phyloP scores from a whole-genome alignment of 164 flowering plant genomes.

The Magnolia sinica region DNA sequence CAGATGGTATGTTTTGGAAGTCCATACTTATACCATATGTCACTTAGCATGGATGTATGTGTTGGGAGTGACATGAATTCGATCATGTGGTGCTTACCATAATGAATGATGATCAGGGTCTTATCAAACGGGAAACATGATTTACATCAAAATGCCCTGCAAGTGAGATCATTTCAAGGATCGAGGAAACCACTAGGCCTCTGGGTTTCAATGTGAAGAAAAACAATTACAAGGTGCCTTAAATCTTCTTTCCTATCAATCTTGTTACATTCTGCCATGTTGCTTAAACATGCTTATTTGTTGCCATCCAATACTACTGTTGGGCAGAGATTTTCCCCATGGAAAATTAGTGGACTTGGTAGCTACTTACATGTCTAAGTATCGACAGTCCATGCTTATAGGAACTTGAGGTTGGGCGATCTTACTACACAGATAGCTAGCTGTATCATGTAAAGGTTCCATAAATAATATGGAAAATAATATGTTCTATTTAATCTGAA shows the following conservation, averaged over 20 bases:
- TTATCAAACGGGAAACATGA: conserved; percentile 88
- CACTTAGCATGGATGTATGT: background rate
- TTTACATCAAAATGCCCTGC: conserved; percentile 88
- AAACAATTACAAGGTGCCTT: conserved; percentile 73
- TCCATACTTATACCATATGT: background rate
- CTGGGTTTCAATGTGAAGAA: conserved; percentile 97
- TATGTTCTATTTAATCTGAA: background rate
- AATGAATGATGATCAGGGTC: conserved; percentile 44
- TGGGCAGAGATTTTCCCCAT: background rate
- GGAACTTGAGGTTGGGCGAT: too few relatives aligned
- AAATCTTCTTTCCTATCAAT: background rate
- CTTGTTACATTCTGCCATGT: background rate
- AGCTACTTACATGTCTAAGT: too few relatives aligned
- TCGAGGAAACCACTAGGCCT: conserved; percentile 82
- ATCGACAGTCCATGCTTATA: too few relatives aligned
- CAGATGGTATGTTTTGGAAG: conserved; percentile 52
- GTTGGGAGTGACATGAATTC: too few relatives aligned
- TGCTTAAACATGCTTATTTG: background rate
- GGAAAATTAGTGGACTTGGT: too few relatives aligned
- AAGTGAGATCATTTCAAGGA: conserved; percentile 78
- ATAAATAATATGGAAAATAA: background rate
- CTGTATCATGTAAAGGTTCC: background rate
- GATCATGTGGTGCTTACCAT: background rate
- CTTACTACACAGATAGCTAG: background rate
- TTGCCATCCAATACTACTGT: background rate